Conservation (phyloP, 768 basidiomycete species). For the Clitopilus passeckerianus region DNA sequence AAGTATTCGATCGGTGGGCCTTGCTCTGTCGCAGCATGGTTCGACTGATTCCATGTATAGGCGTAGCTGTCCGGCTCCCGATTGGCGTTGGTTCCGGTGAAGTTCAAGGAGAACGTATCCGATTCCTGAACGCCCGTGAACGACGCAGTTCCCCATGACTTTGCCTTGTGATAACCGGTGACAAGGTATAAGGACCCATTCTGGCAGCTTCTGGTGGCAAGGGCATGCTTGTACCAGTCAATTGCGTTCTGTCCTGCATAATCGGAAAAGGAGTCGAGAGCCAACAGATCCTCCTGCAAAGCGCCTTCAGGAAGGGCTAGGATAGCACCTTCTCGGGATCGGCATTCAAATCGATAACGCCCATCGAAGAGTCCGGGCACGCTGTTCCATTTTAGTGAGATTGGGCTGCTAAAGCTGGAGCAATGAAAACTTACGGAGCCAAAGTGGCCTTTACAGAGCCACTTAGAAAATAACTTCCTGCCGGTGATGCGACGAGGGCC, state of each 20-base stretch:
- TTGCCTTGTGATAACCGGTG: neutral
- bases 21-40: neutral
- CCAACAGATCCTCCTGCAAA: neutral
- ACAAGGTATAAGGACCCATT: conserved; percentile 4
- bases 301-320: neutral
- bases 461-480: neutral
- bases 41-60: neutral
- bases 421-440: neutral
- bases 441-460: neutral
- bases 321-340: neutral
- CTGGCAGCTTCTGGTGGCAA: neutral
- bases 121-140: neutral
- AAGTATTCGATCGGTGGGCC: neutral
- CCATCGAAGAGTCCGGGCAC: neutral
- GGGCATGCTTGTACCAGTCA: neutral
- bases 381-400: neutral
- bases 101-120: neutral
- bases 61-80: neutral
- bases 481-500: neutral
- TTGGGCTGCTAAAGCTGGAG: neutral
- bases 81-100: neutral
- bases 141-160: conserved; percentile 2
- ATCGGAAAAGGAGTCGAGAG: neutral
- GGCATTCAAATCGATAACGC: neutral
- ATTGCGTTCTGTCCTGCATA: neutral